Evolutionary conservation across 2,329 filamentous ascomycete genomes (phyloP), one percentile per base, ranked within the genome.

Genomic region (Aureobasidium sp.): DNA sequence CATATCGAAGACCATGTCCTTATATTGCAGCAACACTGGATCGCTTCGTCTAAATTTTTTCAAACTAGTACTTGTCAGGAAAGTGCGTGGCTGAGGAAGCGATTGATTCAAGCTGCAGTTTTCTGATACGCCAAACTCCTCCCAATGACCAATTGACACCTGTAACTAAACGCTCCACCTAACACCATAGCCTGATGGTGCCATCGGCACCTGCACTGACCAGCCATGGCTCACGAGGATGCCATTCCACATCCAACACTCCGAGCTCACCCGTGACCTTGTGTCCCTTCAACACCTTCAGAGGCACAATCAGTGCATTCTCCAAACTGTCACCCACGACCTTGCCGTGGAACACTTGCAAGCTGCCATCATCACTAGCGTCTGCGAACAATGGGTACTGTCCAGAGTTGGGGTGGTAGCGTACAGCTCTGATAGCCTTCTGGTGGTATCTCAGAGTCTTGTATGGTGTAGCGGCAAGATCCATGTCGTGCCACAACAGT

Each of bases 311-410:
- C 14, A 88, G 95, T 7, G 94, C 92, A 71, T 96, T 96, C 78
- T 96, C 91, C 84, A 99, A 90, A 73, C 96, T 80, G 73, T 99
- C 94, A 64, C 87, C 91, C 34, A 95, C 91, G 32, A 97, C 93
- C 76, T 93, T 96, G 61, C 91, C 93, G 73, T 97, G 93, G 84
- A 97, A 97, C 59, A 99, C 89, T 74, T 99, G 94, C 66, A 97
- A 78, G 25, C 88, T 91, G 32, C 94, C 94, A 73, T 99, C 94
- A 72, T 99, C 95, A 73, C 89, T 94, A 25, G 91, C 91, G 72
- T 97, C 93, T 0, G 92, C 94, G 70, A 99, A 97, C 39, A 99
- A 81, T 21, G 94, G 92, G 64, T 86, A 84, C 9, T 80, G 80
- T 63, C 86, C 85, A 14, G 61, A 58, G 3, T 64, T 68, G 62